A percentile compares a stretch with the other conserved stretches of the same genome.
Conservation (phyloP, 2,329 filamentous ascomycete genomes). For the Arthroderma sp. region DNA sequence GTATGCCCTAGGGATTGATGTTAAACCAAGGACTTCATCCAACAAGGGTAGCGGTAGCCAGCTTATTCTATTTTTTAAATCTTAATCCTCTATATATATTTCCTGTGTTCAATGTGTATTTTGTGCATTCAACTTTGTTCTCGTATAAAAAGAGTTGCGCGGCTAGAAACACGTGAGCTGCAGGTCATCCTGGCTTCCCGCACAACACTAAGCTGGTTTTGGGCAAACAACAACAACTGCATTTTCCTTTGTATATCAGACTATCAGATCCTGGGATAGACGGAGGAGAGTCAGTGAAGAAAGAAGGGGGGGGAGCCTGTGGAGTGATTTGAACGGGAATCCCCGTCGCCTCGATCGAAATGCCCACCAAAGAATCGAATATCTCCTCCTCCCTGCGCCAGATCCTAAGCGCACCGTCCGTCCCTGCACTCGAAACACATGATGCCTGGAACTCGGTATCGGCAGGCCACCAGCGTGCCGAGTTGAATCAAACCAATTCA, state of each 20-base stretch:
- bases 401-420: slow-evolving; percentile 16
- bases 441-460: slow-evolving; percentile 16
- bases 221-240: slow-evolving; percentile 10
- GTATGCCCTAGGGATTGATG: not conserved
- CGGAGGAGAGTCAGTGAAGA: not conserved
- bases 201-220: not conserved
- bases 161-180: slow-evolving; percentile 12
- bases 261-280: too few species aligned
- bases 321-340: not conserved
- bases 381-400: slow-evolving; percentile 16
- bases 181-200: slow-evolving; percentile 7
- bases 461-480: slow-evolving; percentile 17
- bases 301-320: not conserved
- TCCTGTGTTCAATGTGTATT: not conserved
- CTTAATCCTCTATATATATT: not conserved
- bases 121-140: too few species aligned
- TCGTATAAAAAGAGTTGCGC: not conserved
- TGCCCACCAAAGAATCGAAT: slow-evolving; percentile 16
- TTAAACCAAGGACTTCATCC: not conserved
- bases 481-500: slow-evolving; percentile 12
- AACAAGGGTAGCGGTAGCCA: slow-evolving; percentile 2
- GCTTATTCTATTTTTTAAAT: not conserved
- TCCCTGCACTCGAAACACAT: slow-evolving; percentile 17
- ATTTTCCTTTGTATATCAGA: not conserved
- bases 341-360: not conserved